Conservation (phyloP, 2,329 filamentous ascomycete genomes). For the Phialophora macrospora region DNA sequence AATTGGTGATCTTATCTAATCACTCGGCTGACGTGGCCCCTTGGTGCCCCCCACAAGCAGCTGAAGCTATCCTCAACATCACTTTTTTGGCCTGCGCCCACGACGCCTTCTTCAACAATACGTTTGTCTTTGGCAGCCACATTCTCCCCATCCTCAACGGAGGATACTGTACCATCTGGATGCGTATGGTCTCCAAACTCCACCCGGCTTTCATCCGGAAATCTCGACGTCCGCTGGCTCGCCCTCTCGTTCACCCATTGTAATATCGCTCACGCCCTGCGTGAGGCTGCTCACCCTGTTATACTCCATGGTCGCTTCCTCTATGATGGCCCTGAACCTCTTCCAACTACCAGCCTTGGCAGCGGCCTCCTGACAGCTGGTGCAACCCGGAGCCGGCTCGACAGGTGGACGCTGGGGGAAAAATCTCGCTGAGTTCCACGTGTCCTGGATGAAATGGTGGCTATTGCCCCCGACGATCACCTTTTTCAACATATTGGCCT, state of each 20-base stretch:
- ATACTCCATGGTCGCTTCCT: too few species aligned
- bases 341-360: not conserved
- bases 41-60: not conserved
- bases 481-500: not conserved
- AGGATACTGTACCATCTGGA: not conserved
- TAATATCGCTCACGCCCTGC: too few species aligned
- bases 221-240: slow-evolving; percentile 2
- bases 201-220: not conserved
- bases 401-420: not conserved
- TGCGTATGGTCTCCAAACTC: not conserved
- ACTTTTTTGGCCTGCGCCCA: not conserved
- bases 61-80: not conserved
- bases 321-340: too few species aligned
- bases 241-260: too few species aligned
- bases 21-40: not conserved
- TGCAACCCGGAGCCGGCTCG: not conserved
- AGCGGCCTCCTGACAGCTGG: not conserved
- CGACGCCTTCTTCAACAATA: not conserved
- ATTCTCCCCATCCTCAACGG: not conserved
- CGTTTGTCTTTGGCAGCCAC: not conserved
- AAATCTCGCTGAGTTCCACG: not conserved
- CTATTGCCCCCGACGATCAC: not conserved
- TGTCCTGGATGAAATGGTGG: not conserved
- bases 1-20: slow-evolving; percentile 8
- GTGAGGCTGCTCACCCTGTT: too few species aligned